These are phyloP conservation scores for Podila horticola DNA, from an alignment of 192 early-diverging fungal species.

Conservation along the genomic window DNA sequence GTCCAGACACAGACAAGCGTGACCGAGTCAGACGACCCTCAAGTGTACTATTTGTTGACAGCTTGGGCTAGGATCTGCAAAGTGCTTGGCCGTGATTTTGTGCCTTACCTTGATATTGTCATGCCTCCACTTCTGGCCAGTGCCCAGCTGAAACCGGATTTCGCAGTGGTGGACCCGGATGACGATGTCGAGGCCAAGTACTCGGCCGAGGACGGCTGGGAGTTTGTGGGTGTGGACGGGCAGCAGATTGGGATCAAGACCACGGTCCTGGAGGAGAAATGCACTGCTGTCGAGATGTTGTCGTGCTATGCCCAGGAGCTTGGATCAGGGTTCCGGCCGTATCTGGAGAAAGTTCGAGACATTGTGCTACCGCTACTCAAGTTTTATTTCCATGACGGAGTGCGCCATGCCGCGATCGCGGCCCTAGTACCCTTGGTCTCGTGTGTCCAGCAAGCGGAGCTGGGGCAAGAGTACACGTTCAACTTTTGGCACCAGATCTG, in stretches of 20 bases:
- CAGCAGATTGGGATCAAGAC: constrained; percentile 97
- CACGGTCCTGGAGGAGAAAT: constrained; percentile 96
- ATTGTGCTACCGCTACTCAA: constrained; percentile 90
- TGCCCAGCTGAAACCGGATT: constrained; percentile 93
- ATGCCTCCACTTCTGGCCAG: constrained; percentile 91
- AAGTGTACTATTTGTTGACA: constrained; percentile 90
- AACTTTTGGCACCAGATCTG: constrained; percentile 81
- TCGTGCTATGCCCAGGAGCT: constrained; percentile 94
- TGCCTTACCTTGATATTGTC: constrained; percentile 90
- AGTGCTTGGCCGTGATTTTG: constrained; percentile 93
- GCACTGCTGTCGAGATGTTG: constrained; percentile 98
- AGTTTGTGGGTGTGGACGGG: constrained; percentile 92
- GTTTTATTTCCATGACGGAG: constrained; percentile 99
- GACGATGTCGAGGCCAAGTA: constrained; percentile 87
- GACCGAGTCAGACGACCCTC: constrained; percentile 93
- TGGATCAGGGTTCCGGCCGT: constrained; percentile 88
- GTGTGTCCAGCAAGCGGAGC: constrained; percentile 64
- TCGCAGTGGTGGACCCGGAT: constrained; percentile 87
- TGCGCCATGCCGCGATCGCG: constrained; percentile 87
- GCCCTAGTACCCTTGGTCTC: constrained; percentile 85
- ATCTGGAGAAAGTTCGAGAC: constrained; percentile 84
- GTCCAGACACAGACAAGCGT: constrained; percentile 81
- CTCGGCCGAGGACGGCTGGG: constrained; percentile 98
- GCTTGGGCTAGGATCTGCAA: constrained; percentile 98
- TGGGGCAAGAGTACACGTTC: constrained; percentile 60